Evolutionary conservation across 371 early-diverging fungal genomes (phyloP).

Genomic region (Mortierella sp.): DNA sequence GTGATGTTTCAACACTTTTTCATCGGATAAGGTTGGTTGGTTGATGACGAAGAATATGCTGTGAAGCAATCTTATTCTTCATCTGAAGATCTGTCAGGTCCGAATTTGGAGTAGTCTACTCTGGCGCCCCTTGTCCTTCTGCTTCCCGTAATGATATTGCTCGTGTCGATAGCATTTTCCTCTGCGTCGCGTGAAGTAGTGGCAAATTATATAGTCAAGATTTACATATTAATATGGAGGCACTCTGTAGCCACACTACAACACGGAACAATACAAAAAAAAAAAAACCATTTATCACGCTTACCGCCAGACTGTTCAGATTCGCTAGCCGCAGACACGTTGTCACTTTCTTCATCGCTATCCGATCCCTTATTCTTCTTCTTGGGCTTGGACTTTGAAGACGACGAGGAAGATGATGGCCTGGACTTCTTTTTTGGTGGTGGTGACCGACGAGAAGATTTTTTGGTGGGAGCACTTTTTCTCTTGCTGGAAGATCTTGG

Average conservation of each 20-base stretch:
- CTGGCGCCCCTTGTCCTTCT: constrained; percentile 80
- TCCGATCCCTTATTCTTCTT: constrained; percentile 57
- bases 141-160: constrained; percentile 71
- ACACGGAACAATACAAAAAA: not conserved
- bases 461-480: constrained; percentile 26
- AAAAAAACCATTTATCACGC: not conserved
- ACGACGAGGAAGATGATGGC: constrained; percentile 30
- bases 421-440: constrained; percentile 48
- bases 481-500: constrained; percentile 33
- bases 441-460: constrained; percentile 32
- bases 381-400: constrained; percentile 37
- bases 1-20: not conserved
- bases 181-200: constrained; percentile 51
- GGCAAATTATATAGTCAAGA: not conserved
- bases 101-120: constrained; percentile 80
- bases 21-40: not conserved
- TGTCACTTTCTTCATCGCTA: constrained; percentile 59
- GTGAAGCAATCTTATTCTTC: constrained; percentile 51
- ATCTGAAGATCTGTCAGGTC: constrained; percentile 70
- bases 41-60: not conserved
- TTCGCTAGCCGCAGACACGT: constrained; percentile 55
- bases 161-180: constrained; percentile 70
- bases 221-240: not conserved
- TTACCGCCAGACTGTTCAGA: constrained; percentile 54
- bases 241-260: not conserved